Evolutionary conservation across 2,329 filamentous ascomycete genomes (phyloP), one percentile per base, ranked within the genome.

Genomic region (Phialocephala subalpina): DNA sequence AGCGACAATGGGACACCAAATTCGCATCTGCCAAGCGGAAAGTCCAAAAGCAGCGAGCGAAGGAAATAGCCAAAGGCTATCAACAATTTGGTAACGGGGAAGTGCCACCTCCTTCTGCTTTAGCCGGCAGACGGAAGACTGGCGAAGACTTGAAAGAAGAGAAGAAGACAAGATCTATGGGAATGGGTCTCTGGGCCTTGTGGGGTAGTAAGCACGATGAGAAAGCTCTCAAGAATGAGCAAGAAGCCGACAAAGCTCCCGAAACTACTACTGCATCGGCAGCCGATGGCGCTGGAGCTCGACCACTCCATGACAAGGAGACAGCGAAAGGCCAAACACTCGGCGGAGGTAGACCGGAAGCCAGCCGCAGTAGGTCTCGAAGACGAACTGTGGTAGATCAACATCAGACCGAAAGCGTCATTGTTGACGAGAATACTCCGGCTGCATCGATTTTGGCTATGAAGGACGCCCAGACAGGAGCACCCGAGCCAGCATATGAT

Each of bases 121-220:
- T 97, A 11, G 94, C 92, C 1, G 92, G 92, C 0, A 83, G 93
- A 64, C 84, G 90, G 65, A 84, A 83, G 69, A 80, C 80, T 40
- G 78, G 82, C 57, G 75, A 82, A 66, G 80, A 81, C 59, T 71
- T 81, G 70, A 77, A 82, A n/a, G 83, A 82, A 72, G 84, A 85
- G 75, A 88, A 83, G 78, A 84, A 77, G 62, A 78, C 80, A 70
- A 90, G 87, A 82, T 94, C 92, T 70, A 87, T 91, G 79, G 92
- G 91, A 8, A 82, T 97, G 77, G 87, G 90, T 2, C 81, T 97
- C 70, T 98, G 95, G 95, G 92, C 89, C 58, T 83, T 90, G 1
- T 97, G 94, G 92, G 94, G 93, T 16, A 94, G 91, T 55, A 97
- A 92, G 76, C 93, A 97, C 75, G 96, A 98, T 75, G 87, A 95